Base-by-base conservation (phyloP, 306 rosid genomes). In the Sphenostylis stenocarpa region DNA sequence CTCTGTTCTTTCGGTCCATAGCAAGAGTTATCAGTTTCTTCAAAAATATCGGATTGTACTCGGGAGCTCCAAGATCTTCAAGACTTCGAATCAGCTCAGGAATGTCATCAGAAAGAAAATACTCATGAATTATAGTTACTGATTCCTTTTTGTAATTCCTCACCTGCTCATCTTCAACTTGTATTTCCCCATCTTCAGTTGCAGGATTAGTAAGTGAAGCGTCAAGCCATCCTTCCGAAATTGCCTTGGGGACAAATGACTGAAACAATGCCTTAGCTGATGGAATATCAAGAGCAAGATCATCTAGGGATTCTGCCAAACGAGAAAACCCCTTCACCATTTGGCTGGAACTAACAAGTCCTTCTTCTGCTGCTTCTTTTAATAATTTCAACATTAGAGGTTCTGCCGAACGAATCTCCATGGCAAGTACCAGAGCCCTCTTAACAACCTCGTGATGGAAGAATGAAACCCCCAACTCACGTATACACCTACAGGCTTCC, bases 381-480 rank as follows among this genome's bases (percentile, higher is more conserved):
- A 95, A 77, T 36, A 95, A 87, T 77, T 89, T 90, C 80, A 82
- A 58, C 83, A 95, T 83, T 48, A 75, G 80, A 5, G 90, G 90
- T 76, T 91, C 97, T 17, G 99, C 84, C 1, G 94, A 80, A 57
- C 68, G 85, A 41, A 20, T 87, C 85, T 95, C 99, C 99, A 95
- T 95, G 60, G 97, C 92, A 78, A 95, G 89, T 49, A 83, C 76
- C 84, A 95, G 81, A 63, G 99, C 96, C 82, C 93, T 87, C 90
- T 95, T 95, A 77, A 95, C 99, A 82, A 95, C 97, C 92, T 95
- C 99, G 19, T 95, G 99, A 86, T 95, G 97, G 73, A 90, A 95
- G 88, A 95, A 95, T 2, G 99, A 67, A 62, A 95, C 99, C 73
- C 99, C 97, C 67, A 95, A 85, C 82, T 92, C 96, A 70, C 99